Base-by-base conservation (phyloP, 768 basidiomycete species). In the Tephrocybe sp. region DNA sequence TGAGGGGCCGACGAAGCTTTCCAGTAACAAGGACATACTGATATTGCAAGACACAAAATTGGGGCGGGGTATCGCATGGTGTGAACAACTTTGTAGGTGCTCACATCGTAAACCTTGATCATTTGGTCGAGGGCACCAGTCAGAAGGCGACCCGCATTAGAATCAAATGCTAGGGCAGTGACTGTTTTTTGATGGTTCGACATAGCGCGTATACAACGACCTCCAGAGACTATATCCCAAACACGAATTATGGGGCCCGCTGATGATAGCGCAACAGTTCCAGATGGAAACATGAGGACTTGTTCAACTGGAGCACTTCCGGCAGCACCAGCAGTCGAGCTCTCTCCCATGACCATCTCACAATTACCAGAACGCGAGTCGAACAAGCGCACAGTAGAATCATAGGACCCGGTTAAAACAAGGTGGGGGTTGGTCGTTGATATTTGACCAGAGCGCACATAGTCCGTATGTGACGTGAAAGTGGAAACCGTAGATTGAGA, bases 131-230 rank as follows among this genome's bases (percentile, higher is more conserved):
- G 74, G 35, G 90, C 84, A 25, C 93, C 97, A 0, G 92, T 92
- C 38, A 99, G 74, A 2, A 98, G 77, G 30, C 94, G 80, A 56
- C 83, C 81, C 22, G 88, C 84, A 42, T 74, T 78, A 25, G 87
- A 62, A 63, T 92, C 86, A 66, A 95, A 92, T 1, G 92, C 74
- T 35, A 97, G 76, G 13, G 92, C 80, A 0, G 96, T 98, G 48
- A 99, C 82, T 2, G 97, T 94, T 72, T 99, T 99, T 70, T 98
- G 96, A 64, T 99, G 97, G 71, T 98, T 98, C 28, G 93, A 96
- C 54, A 98, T 64, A 9, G 97, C 96, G 39, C 89, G 82, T 3
- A 89, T 78, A 68, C 96, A 98, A 36, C 87, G 83, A 12, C 91
- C 92, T 11, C 92, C 92, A 0, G 90, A 89, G 16, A 95, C 86